phyloP scores from a whole-genome alignment of 192 early-diverging fungal species.

The Coemansia sp. region DNA sequence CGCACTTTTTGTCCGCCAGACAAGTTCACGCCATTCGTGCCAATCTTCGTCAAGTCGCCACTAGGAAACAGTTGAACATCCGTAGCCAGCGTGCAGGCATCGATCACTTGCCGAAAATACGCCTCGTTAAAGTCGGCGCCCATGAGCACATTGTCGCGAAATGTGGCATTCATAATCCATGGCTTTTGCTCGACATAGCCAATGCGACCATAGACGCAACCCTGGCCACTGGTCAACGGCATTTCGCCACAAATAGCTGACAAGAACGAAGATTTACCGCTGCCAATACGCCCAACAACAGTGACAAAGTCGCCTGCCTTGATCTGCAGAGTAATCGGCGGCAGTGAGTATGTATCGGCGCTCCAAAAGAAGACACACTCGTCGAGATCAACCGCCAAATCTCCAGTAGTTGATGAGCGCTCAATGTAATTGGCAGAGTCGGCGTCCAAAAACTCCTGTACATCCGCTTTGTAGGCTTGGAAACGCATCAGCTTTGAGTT shows the following conservation, averaged over 20 bases:
- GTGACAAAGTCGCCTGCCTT: slow-evolving; percentile 71
- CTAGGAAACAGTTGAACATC: slow-evolving; percentile 28
- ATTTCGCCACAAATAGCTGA: slow-evolving; percentile 80
- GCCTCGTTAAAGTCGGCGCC: slow-evolving; percentile 25
- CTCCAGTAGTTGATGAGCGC: background rate
- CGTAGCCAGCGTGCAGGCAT: slow-evolving; percentile 30
- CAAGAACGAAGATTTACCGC: slow-evolving; percentile 70
- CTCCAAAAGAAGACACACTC: slow-evolving; percentile 36
- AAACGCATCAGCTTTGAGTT: background rate
- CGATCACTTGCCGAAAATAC: slow-evolving; percentile 20
- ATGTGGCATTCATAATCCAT: slow-evolving; percentile 38
- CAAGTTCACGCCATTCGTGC: slow-evolving; percentile 60
- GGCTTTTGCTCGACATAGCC: slow-evolving; percentile 53
- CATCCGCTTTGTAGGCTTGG: background rate
- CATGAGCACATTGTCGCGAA: slow-evolving; percentile 41
- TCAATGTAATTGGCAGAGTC: background rate
- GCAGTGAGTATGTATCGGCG: slow-evolving; percentile 55
- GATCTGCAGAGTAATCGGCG: slow-evolving; percentile 60
- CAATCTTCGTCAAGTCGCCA: slow-evolving; percentile 58
- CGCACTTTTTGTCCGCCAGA: slow-evolving; percentile 68
- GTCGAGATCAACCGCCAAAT: slow-evolving; percentile 14
- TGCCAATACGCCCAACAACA: slow-evolving; percentile 80
- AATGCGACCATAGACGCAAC: slow-evolving; percentile 63
- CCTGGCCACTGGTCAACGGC: slow-evolving; percentile 69
- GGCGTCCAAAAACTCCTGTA: slow-evolving; percentile 12